Evolutionary conservation across 192 early-diverging fungal genomes (phyloP).

Genomic region (Rhizophlyctis rosea): DNA sequence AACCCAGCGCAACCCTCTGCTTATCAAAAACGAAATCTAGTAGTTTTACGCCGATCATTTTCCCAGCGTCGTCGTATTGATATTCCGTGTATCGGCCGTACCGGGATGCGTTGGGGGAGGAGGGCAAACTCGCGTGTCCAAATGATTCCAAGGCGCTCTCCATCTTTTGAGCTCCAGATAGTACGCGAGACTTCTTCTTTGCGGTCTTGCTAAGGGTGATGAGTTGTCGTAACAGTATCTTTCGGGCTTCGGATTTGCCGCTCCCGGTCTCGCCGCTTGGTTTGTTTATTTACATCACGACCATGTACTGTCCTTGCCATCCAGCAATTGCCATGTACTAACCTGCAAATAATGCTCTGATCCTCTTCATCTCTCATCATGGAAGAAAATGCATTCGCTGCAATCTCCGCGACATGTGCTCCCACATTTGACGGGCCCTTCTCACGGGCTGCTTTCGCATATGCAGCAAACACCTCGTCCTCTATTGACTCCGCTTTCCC

Average conservation of each 20-base stretch:
- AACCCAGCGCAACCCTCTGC: conserved; percentile 57
- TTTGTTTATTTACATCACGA: too few relatives aligned
- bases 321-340: too few relatives aligned
- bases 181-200: conserved; percentile 71
- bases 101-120: conserved; percentile 64
- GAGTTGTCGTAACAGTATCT: conserved; percentile 70
- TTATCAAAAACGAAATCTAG: conserved; percentile 83
- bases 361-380: too few relatives aligned
- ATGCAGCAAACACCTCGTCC: too few relatives aligned
- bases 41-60: conserved; percentile 75
- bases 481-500: too few relatives aligned
- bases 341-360: too few relatives aligned
- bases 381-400: too few relatives aligned
- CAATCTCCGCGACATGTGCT: too few relatives aligned
- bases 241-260: conserved; percentile 73
- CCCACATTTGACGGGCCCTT: too few relatives aligned
- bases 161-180: conserved; percentile 66
- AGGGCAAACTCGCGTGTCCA: conserved; percentile 57
- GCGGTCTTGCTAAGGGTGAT: conserved; percentile 65
- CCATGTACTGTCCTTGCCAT: too few relatives aligned
- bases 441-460: too few relatives aligned
- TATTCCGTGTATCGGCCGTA: conserved; percentile 79
- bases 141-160: conserved; percentile 75
- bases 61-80: conserved; percentile 83
- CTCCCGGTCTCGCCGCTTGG: conserved; percentile 82